These are phyloP conservation scores for Saccharomyces hybrid DNA, from an alignment of 1,139 yeast genomes.

Conservation along the genomic window DNA sequence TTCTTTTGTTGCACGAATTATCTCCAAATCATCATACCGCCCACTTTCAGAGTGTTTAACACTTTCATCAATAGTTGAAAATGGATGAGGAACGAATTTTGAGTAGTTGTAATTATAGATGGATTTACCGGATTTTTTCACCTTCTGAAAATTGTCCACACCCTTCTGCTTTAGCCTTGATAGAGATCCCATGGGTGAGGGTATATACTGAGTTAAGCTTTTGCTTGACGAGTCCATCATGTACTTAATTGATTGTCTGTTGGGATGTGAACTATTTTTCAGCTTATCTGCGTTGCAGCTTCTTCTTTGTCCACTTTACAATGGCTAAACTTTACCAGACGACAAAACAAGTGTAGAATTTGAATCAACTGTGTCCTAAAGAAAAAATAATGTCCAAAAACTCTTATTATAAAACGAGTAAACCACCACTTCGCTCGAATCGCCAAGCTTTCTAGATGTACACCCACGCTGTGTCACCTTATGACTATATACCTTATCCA, in stretches of 20 bases:
- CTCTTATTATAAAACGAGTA: background rate
- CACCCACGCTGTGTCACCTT: background rate
- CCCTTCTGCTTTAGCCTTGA: conserved; percentile 13
- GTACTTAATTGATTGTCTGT: background rate
- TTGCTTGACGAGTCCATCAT: background rate
- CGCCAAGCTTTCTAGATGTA: background rate
- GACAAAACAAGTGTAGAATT: no score
- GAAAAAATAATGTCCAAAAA: background rate
- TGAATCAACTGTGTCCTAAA: background rate
- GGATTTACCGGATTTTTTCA: conserved; percentile 11
- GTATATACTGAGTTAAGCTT: conserved; percentile 1
- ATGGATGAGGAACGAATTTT: background rate
- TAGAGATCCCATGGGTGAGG: conserved; percentile 9
- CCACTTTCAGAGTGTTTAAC: background rate
- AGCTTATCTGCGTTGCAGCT: background rate
- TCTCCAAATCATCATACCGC: background rate
- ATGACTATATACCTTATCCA: background rate
- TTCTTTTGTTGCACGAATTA: background rate
- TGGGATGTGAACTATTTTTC: background rate
- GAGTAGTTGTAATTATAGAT: conserved; percentile 3
- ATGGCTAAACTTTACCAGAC: background rate
- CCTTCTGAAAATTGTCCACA: conserved; percentile 11
- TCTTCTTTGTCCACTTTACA: background rate
- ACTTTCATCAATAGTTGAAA: conserved; percentile 2
- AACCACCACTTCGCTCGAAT: background rate